Conservation (phyloP, 179 eudicot genomes). For the Gypsophila paniculata region DNA sequence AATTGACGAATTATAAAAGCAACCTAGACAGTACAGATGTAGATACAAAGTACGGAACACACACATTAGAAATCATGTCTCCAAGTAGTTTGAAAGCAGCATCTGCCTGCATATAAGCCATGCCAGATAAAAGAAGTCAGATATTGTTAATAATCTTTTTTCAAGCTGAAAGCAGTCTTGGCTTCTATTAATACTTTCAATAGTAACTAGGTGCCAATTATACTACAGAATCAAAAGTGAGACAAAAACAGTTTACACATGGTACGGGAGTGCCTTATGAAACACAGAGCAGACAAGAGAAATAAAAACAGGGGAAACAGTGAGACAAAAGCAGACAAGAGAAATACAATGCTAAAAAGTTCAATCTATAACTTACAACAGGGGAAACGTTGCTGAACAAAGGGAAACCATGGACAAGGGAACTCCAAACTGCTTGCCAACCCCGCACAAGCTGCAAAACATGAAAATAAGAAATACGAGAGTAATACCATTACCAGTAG, state of each 20-base stretch:
- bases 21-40: background rate
- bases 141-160: background rate
- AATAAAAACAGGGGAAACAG: slow-evolving; percentile 48
- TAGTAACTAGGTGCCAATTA: background rate
- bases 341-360: background rate
- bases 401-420: slow-evolving; percentile 65
- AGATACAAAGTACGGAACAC: slow-evolving; percentile 17
- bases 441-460: slow-evolving; percentile 53
- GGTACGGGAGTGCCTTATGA: background rate
- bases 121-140: slow-evolving; percentile 10
- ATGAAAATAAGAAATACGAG: slow-evolving; percentile 1
- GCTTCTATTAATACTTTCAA: background rate
- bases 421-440: slow-evolving; percentile 82
- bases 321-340: slow-evolving; percentile 14
- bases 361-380: slow-evolving; percentile 55
- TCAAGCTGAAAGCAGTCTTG: background rate
- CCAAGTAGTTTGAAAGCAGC: slow-evolving; percentile 78
- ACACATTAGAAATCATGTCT: slow-evolving; percentile 55
- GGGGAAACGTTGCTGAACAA: slow-evolving; percentile 49
- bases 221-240: background rate
- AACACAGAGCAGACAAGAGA: slow-evolving; percentile 12
- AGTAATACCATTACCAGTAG: slow-evolving; percentile 13
- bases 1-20: slow-evolving; percentile 10
- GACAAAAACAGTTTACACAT: slow-evolving; percentile 1
- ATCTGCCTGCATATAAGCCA: slow-evolving; percentile 65